phyloP scores from a whole-genome alignment of 2,329 filamentous ascomycete genomes.

The Neopestalotiopsis sp. region DNA sequence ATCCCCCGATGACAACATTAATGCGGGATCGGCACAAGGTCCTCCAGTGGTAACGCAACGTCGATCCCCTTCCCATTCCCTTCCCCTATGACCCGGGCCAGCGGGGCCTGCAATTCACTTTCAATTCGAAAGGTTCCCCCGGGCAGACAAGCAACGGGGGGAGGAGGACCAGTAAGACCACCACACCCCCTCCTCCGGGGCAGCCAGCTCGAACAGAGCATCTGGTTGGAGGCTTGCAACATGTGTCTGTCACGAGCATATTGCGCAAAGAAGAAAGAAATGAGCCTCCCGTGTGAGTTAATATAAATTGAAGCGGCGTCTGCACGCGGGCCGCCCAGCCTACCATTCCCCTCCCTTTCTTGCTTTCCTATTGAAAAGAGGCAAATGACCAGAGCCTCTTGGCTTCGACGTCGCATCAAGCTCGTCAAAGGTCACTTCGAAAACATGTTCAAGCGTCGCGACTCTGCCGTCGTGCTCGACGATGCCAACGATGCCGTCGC shows the following conservation, averaged over 20 bases:
- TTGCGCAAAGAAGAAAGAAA: not conserved
- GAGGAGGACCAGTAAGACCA: no score
- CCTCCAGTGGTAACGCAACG: not conserved
- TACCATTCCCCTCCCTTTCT: not conserved
- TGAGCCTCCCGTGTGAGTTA: not conserved
- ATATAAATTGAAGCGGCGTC: not conserved
- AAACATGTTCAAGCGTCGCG: constrained; percentile 6
- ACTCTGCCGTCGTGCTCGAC: constrained; percentile 6
- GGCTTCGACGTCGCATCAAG: constrained; percentile 11
- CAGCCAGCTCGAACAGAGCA: no score
- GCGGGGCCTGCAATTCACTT: not conserved
- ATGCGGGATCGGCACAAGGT: constrained; percentile 10
- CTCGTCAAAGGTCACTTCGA: constrained; percentile 4
- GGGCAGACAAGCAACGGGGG: not conserved
- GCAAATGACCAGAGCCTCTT: not conserved
- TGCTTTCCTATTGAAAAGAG: not conserved
- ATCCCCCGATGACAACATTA: constrained; percentile 15
- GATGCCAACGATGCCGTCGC: not conserved
- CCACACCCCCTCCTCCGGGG: no score
- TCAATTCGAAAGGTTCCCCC: not conserved
- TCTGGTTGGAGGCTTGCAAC: not conserved
- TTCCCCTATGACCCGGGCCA: constrained; percentile 2
- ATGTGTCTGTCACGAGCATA: constrained; percentile 15
- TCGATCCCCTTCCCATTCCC: constrained; percentile 4
- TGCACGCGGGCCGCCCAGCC: not conserved